These are phyloP conservation scores for Salix brachista DNA, from an alignment of 345 rosid species.

Conservation along the genomic window DNA sequence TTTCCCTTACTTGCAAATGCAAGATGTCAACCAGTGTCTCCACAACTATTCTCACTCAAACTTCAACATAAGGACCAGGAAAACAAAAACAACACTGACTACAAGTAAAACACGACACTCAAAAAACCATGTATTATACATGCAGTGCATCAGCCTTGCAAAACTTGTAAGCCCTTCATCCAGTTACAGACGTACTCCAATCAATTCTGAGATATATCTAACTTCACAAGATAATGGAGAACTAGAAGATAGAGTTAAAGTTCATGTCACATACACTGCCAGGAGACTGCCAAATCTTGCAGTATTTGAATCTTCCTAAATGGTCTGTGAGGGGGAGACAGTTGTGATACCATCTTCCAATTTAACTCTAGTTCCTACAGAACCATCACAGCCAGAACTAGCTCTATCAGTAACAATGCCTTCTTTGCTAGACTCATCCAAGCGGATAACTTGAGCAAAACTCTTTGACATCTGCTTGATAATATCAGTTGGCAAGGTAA, in stretches of 20 bases:
- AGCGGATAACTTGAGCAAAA: constrained; percentile 60
- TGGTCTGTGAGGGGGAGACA: constrained; percentile 43
- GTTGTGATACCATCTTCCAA: constrained; percentile 36
- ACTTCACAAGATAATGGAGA: constrained; percentile 18
- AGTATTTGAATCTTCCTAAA: constrained; percentile 36
- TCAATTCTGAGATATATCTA: constrained; percentile 24
- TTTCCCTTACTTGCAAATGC: constrained; percentile 41
- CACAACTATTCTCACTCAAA: constrained; percentile 14
- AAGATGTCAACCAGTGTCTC: constrained; percentile 28
- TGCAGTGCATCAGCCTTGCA: constrained; percentile 32
- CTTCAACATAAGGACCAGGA: constrained; percentile 19
- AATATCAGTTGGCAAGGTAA: constrained; percentile 42
- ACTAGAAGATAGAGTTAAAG: constrained; percentile 3
- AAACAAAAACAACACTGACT: constrained; percentile 23
- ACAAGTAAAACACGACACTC: constrained; percentile 26
- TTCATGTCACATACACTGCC: constrained; percentile 16
- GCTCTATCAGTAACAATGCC: constrained; percentile 23
- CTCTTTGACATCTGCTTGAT: constrained; percentile 81
- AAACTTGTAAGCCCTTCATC: constrained; percentile 29
- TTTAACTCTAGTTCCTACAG: constrained; percentile 32
- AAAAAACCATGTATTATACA: constrained; percentile 40
- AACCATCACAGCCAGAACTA: constrained; percentile 32
- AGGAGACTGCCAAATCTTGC: constrained; percentile 9
- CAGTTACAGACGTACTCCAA: constrained; percentile 15
- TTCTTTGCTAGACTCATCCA: constrained; percentile 64